Base-by-base conservation (phyloP, 2,329 filamentous ascomycete species). In the Fusarium acutatum region DNA sequence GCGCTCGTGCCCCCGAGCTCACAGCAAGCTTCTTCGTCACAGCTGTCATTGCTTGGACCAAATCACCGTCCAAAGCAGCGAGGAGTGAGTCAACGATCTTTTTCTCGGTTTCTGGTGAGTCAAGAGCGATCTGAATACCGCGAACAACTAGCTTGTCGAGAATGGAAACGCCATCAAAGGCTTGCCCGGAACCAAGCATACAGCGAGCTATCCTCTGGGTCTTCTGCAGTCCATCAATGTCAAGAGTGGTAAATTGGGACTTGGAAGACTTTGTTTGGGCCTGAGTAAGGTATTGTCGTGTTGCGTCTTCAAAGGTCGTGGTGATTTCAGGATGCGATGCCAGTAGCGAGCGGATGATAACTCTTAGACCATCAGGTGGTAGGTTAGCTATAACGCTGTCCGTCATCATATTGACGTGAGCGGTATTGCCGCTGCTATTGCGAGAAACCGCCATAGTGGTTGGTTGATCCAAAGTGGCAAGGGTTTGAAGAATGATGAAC, bases 401-500 rank as follows among this genome's bases (percentile, higher is more conserved):
- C 9, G 57, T 60, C 57, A 60, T 60, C 57, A 60, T 60, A 4
- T 60, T 60, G 22, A 60, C 57, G n/a, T 60, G 57, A 14, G 57
- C 57, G 10, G 57, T 40, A 22, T 34, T 52, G 4, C 26, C 30
- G 13, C 34, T 7, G 22, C 57, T 28, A 26, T 52, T 40, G 35
- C 35, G n/a, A 52, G 57, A 26, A 10, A 52, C 32, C 3, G 44
- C 57, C 57, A 60, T 60, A 0, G 2, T 52, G 7, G 3, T 18
- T 12, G 10, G 5, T 7, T 53, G 14, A 6, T 18, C 1, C 11
- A 3, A 12, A 49, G 10, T 47, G 10, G 4, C 1, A 24, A 10
- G 17, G 6, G 0, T 2, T 26, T 0, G 44, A 14, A 20, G 6
- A 44, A 2, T 4, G 3, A 0, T 15, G 1, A 0, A 11, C 18